A percentile compares a stretch with the other conserved stretches of the same genome.
Evolutionary conservation across 148 eudicot genomes (phyloP).

Genomic region (Limonium bicolor): DNA sequence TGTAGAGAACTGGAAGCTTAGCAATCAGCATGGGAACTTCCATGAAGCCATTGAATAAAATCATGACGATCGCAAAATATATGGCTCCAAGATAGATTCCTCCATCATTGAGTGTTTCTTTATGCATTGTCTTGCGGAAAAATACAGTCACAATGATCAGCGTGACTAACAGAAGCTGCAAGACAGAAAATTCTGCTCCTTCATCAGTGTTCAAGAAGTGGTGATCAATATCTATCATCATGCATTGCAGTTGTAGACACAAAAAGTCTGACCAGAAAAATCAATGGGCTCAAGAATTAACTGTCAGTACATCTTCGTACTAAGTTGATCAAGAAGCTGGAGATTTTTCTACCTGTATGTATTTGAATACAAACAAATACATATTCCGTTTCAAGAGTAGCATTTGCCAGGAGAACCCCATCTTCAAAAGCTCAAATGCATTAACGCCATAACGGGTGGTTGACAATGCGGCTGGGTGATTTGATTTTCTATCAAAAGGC

Average conservation of each 20-base stretch:
- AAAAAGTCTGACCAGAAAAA: too few relatives aligned
- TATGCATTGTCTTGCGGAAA: conserved; percentile 85
- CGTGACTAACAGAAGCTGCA: conserved; percentile 66
- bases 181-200: conserved; percentile 11
- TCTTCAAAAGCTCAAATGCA: conserved; percentile 54
- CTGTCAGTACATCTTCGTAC: too few relatives aligned
- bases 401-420: conserved; percentile 71
- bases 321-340: too few relatives aligned
- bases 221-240: not conserved
- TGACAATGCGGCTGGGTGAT: conserved; percentile 74
- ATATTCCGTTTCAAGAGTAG: conserved; percentile 68
- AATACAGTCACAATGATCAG: conserved; percentile 69
- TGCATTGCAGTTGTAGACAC: not conserved
- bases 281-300: too few relatives aligned
- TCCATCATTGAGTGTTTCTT: conserved; percentile 59
- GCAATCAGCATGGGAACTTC: conserved; percentile 87
- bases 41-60: conserved; percentile 87
- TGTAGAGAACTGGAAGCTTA: conserved; percentile 87
- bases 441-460: conserved; percentile 64
- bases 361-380: conserved; percentile 61
- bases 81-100: conserved; percentile 81
- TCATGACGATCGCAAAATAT: conserved; percentile 76
- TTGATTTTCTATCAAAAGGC: conserved; percentile 42
- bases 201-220: conserved; percentile 11
- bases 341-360: conserved; percentile 39